Evolutionary conservation across 306 rosid genomes (phyloP).

Genomic region (Alnus glutinosa): DNA sequence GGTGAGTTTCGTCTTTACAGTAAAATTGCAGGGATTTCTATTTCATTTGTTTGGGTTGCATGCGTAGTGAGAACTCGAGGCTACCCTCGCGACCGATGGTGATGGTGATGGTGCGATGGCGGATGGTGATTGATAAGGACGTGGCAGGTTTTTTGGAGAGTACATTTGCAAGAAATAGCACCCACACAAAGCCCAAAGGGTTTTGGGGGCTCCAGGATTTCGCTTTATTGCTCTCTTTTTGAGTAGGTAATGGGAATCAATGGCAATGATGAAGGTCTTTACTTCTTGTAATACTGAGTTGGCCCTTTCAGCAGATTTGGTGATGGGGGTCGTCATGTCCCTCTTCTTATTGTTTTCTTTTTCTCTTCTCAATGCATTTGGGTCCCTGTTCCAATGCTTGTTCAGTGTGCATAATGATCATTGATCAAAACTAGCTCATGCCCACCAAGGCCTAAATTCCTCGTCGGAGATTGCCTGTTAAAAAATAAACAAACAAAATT

Average conservation of each 20-base stretch:
- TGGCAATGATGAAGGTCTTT: slow-evolving; percentile 29
- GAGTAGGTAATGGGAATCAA: slow-evolving; percentile 26
- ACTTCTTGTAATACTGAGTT: slow-evolving; percentile 20
- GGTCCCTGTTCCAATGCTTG: slow-evolving; percentile 20
- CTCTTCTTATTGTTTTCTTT: slow-evolving; percentile 7
- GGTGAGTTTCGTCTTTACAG: no score
- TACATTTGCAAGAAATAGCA: neutral
- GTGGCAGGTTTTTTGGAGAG: neutral
- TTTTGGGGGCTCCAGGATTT: slow-evolving; percentile 8
- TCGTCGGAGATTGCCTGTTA: no score
- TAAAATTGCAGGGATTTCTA: no score
- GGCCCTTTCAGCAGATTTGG: slow-evolving; percentile 42
- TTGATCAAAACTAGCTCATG: neutral
- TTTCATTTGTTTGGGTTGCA: neutral
- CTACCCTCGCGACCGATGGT: neutral
- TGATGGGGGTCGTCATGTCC: slow-evolving; percentile 16
- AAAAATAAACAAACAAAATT: no score
- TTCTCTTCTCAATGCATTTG: neutral
- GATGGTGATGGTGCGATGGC: neutral
- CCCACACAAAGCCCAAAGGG: slow-evolving; percentile 2
- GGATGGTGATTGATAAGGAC: neutral
- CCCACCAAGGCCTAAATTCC: neutral
- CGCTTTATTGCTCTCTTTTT: neutral
- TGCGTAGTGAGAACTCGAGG: neutral
- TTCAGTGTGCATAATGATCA: slow-evolving; percentile 14